A percentile compares a stretch with the other conserved stretches of the same genome.
phyloP scores from a whole-genome alignment of 73 alveolate species.

The Tetrahymena borealis region DNA sequence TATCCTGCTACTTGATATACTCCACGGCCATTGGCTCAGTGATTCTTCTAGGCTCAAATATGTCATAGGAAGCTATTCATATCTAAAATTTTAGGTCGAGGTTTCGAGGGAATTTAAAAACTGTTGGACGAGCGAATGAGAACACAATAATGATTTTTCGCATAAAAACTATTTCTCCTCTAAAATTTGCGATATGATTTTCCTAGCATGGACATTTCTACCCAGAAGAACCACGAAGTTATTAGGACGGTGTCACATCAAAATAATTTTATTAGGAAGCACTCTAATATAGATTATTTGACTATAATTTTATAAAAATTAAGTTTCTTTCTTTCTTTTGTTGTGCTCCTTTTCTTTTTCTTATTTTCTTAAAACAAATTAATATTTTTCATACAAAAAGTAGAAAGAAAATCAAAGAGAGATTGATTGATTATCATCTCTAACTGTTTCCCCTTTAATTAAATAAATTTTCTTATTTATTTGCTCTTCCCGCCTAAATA shows the following conservation, averaged over 20 bases:
- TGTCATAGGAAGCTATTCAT: conserved; percentile 1
- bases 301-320: too few species aligned
- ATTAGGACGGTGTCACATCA: not conserved
- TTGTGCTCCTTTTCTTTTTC: not conserved
- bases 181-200: not conserved
- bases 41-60: not conserved
- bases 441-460: not conserved
- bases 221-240: not conserved
- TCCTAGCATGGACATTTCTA: conserved; percentile 2
- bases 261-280: not conserved
- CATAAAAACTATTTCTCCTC: not conserved
- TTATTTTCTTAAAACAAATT: not conserved
- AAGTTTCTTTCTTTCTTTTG: not conserved
- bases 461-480: not conserved
- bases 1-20: not conserved
- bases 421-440: not conserved
- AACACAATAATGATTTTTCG: not conserved
- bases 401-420: not conserved
- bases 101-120: not conserved
- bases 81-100: not conserved
- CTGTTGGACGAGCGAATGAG: conserved; percentile 6
- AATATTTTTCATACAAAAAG: not conserved
- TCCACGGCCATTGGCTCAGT: conserved; percentile 3
- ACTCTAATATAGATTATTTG: too few species aligned
- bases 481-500: not conserved